These are phyloP conservation scores for Scleroderma citrinum DNA, from an alignment of 768 basidiomycete species.

Conservation along the genomic window DNA sequence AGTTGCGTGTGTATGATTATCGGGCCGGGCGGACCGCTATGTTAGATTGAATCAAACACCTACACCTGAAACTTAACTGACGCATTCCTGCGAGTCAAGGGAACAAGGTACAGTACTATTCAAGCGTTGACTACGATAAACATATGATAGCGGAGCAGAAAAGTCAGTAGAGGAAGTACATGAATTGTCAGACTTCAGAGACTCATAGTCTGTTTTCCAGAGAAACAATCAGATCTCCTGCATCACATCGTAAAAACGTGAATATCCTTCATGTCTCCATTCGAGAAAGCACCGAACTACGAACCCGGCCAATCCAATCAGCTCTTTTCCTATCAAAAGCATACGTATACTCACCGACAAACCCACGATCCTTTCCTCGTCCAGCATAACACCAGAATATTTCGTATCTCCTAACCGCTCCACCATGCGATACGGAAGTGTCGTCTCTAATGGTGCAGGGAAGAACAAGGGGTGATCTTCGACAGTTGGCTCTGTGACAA, in stretches of 20 bases:
- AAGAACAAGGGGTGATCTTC: slow-evolving; percentile 19
- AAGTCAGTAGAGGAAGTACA: no score
- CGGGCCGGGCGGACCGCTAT: no score
- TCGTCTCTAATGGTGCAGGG: slow-evolving; percentile 17
- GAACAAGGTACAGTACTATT: no score
- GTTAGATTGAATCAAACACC: no score
- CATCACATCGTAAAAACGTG: slow-evolving; percentile 32
- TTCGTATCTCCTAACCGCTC: slow-evolving; percentile 15
- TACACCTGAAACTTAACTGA: no score
- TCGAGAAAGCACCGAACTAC: slow-evolving; percentile 23
- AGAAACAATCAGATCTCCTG: no score
- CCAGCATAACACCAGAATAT: slow-evolving; percentile 39
- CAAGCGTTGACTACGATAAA: no score
- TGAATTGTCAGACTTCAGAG: no score
- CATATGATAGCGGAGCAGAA: no score
- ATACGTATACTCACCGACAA: slow-evolving; percentile 30
- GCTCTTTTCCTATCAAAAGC: neutral
- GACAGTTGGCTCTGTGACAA: slow-evolving; percentile 8
- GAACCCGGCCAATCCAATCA: neutral
- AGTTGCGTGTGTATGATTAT: no score
- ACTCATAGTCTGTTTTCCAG: no score
- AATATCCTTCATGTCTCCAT: slow-evolving; percentile 28
- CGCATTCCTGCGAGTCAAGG: no score
- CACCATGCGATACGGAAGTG: slow-evolving; percentile 28
- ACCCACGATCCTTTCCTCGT: slow-evolving; percentile 36